phyloP scores from a whole-genome alignment of 345 rosid species.

The Brassica rapa region DNA sequence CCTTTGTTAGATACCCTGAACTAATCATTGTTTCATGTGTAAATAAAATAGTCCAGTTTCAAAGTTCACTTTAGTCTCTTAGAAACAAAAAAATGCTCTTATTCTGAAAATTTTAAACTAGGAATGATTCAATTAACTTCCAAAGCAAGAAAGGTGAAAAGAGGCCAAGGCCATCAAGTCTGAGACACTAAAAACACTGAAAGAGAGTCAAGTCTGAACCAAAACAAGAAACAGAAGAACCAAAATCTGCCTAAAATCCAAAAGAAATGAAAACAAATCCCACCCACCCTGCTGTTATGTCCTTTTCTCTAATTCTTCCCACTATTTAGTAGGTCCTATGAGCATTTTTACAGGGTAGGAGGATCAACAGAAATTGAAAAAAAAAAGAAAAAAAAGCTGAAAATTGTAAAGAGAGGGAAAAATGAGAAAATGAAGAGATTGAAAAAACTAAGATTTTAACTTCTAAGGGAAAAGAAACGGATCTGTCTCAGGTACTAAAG shows the following conservation, averaged over 20 bases:
- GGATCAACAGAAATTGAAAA: slow-evolving; percentile 22
- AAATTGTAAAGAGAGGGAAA: slow-evolving; percentile 20
- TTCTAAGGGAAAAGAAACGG: slow-evolving; percentile 32
- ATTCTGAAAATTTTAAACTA: not conserved
- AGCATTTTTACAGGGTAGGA: slow-evolving; percentile 43
- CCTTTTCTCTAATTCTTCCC: slow-evolving; percentile 31
- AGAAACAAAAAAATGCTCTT: no score
- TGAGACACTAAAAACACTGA: slow-evolving; percentile 5
- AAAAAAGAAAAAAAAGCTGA: not conserved
- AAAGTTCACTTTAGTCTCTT: no score
- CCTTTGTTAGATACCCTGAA: no score
- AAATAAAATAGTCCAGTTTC: no score
- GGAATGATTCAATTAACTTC: not conserved
- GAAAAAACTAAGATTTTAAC: slow-evolving; percentile 30
- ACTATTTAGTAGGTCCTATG: slow-evolving; percentile 31
- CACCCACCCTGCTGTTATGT: slow-evolving; percentile 44
- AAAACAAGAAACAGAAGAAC: slow-evolving; percentile 15
- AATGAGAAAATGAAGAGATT: slow-evolving; percentile 18
- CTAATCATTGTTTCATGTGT: no score
- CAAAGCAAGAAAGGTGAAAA: not conserved
- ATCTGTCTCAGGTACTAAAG: slow-evolving; percentile 14
- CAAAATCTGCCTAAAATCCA: slow-evolving; percentile 26
- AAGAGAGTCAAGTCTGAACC: slow-evolving; percentile 9
- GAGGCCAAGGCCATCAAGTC: not conserved
- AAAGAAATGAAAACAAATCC: slow-evolving; percentile 30